These are phyloP conservation scores for Clarireedia hainanense DNA, from an alignment of 2,329 filamentous ascomycete genomes.

Conservation along the genomic window DNA sequence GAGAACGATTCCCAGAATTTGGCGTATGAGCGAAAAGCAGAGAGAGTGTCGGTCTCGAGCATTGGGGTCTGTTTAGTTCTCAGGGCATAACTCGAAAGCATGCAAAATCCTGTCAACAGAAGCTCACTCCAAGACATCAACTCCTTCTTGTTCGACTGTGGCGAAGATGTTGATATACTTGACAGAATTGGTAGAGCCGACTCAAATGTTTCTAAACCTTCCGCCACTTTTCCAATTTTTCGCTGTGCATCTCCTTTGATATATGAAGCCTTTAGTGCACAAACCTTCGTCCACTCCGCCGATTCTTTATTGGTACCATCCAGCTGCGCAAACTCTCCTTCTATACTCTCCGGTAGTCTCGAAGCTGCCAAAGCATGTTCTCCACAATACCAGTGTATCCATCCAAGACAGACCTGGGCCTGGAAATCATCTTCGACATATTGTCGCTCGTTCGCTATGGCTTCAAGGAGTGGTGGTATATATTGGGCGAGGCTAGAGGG, in stretches of 20 bases:
- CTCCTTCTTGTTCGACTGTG: conserved; percentile 47
- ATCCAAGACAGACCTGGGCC: conserved; percentile 74
- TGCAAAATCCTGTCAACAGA: conserved; percentile 66
- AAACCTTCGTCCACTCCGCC: conserved; percentile 74
- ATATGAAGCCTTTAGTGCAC: conserved; percentile 70
- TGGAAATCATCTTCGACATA: conserved; percentile 60
- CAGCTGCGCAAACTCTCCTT: conserved; percentile 44
- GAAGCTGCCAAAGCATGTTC: conserved; percentile 57
- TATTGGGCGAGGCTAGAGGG: conserved; percentile 23
- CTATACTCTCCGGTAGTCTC: conserved; percentile 56
- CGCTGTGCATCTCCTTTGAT: conserved; percentile 61
- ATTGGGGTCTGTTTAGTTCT: conserved; percentile 43
- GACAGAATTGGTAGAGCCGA: conserved; percentile 57
- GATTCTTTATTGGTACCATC: conserved; percentile 43
- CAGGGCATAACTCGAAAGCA: conserved; percentile 55
- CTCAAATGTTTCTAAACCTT: conserved; percentile 60
- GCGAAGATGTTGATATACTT: conserved; percentile 41
- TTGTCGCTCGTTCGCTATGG: conserved; percentile 49
- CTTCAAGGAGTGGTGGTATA: conserved; percentile 38
- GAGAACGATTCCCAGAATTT: conserved; percentile 52
- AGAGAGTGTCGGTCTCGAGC: conserved; percentile 45
- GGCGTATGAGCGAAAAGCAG: conserved; percentile 59
- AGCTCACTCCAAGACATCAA: conserved; percentile 73
- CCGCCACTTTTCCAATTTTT: conserved; percentile 39
- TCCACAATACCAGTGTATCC: conserved; percentile 72